Conservation (phyloP, 164 flowering plant genomes). For the Pachysandra terminalis region DNA sequence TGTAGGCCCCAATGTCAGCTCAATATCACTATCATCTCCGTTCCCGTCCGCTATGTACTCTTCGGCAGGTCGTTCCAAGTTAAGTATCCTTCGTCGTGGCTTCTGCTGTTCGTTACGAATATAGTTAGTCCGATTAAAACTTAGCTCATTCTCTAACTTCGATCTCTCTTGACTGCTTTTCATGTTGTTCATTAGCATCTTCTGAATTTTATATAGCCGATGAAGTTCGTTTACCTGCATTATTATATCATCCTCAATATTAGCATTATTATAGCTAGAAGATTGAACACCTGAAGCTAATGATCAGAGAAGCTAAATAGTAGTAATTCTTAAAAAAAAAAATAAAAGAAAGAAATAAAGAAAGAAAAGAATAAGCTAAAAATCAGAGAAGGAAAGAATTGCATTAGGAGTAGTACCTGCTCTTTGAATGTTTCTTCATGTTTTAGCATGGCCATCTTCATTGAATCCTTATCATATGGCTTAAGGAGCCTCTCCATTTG, state of each 20-base stretch:
- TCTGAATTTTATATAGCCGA: slow-evolving; percentile 69
- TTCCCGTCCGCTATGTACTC: slow-evolving; percentile 26
- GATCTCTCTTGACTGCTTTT: slow-evolving; percentile 6
- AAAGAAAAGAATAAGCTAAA: too few relatives aligned
- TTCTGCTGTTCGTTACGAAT: slow-evolving; percentile 11
- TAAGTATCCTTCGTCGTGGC: slow-evolving; percentile 20
- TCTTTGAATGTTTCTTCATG: slow-evolving; percentile 84
- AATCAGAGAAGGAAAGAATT: neutral
- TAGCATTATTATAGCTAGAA: neutral
- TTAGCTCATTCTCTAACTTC: slow-evolving; percentile 12
- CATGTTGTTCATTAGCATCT: slow-evolving; percentile 55
- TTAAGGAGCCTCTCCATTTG: slow-evolving; percentile 46
- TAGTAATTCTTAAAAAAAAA: too few relatives aligned
- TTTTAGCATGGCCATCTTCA: slow-evolving; percentile 74
- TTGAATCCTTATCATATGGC: slow-evolving; percentile 48
- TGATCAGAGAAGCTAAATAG: too few relatives aligned
- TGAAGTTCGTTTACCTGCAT: slow-evolving; percentile 80
- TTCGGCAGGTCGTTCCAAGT: slow-evolving; percentile 50
- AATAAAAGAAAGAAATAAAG: too few relatives aligned
- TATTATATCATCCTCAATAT: neutral
- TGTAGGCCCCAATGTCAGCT: slow-evolving; percentile 67
- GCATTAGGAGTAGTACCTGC: slow-evolving; percentile 47
- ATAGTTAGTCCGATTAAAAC: slow-evolving; percentile 6
- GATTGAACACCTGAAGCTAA: neutral
- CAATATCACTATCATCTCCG: slow-evolving; percentile 42